phyloP scores from a whole-genome alignment of 2,329 filamentous ascomycete species.

The Rutstroemia sp. region DNA sequence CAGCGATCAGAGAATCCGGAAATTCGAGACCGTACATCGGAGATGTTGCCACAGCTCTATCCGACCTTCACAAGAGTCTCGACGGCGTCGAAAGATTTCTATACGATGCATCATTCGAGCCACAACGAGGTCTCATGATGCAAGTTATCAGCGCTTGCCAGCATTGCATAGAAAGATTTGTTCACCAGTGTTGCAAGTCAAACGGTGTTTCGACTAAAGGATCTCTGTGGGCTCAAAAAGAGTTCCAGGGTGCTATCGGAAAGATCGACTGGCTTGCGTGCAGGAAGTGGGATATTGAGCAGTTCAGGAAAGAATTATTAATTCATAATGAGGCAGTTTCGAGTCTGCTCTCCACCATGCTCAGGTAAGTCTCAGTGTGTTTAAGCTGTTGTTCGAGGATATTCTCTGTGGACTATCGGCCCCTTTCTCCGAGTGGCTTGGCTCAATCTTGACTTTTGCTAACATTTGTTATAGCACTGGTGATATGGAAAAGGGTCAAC shows the following conservation, averaged over 20 bases:
- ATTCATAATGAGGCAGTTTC: conserved; percentile 7
- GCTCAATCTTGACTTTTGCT: not conserved
- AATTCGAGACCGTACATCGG: conserved; percentile 1
- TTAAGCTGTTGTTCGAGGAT: not conserved
- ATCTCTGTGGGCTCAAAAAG: conserved; percentile 6
- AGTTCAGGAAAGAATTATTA: conserved; percentile 6
- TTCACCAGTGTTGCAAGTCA: conserved; percentile 5
- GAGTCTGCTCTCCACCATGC: not conserved
- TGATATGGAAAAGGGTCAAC: conserved; percentile 4
- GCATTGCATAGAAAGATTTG: conserved; percentile 8
- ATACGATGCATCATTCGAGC: not conserved
- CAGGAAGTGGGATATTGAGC: conserved; percentile 6
- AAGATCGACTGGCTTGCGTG: conserved; percentile 6
- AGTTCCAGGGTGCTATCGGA: conserved; percentile 3
- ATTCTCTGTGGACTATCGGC: not conserved
- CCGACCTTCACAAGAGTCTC: conserved; percentile 1
- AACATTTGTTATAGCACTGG: not conserved
- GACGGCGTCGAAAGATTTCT: conserved; percentile 7
- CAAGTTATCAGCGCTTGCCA: conserved; percentile 7
- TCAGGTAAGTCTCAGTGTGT: not conserved
- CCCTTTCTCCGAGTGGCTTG: not conserved
- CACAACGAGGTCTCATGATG: conserved; percentile 7
- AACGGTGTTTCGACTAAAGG: conserved; percentile 5
- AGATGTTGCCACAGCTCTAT: conserved; percentile 5
- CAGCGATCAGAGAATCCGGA: conserved; percentile 1